These are phyloP conservation scores for Schizothecium vesticola DNA, from an alignment of 495 filamentous ascomycete species.

Conservation along the genomic window DNA sequence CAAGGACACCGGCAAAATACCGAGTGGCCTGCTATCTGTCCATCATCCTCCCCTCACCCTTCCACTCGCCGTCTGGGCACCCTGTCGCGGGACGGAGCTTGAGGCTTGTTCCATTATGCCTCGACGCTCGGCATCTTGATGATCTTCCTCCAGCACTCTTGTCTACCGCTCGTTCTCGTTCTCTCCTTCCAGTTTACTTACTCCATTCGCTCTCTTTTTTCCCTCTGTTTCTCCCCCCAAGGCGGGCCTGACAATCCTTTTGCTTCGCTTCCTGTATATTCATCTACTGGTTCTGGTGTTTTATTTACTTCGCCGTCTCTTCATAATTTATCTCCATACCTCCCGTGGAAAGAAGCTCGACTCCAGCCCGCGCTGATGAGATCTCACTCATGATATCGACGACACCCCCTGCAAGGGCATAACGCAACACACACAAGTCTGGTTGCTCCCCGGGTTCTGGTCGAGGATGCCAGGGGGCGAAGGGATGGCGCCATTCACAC, in stretches of 20 bases:
- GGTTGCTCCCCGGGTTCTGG: slow-evolving; percentile 9
- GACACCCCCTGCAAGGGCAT: slow-evolving; percentile 10
- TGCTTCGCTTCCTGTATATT: slow-evolving; percentile 8
- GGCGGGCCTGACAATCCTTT: slow-evolving; percentile 15
- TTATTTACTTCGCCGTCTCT: slow-evolving; percentile 13
- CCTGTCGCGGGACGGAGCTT: slow-evolving; percentile 21
- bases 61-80: slow-evolving; percentile 14
- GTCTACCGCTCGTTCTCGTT: slow-evolving; percentile 19
- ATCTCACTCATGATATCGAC: slow-evolving; percentile 9
- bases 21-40: slow-evolving; percentile 13
- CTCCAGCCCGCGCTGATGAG: background rate
- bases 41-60: background rate
- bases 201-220: slow-evolving; percentile 16
- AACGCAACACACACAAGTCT: slow-evolving; percentile 13
- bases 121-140: slow-evolving; percentile 14
- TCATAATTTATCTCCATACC: slow-evolving; percentile 3
- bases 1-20: slow-evolving; percentile 18
- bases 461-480: slow-evolving; percentile 22
- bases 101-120: slow-evolving; percentile 24
- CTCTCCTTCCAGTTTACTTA: background rate
- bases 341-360: background rate
- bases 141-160: slow-evolving; percentile 25
- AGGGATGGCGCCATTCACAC: slow-evolving; percentile 28
- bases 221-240: slow-evolving; percentile 23
- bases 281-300: slow-evolving; percentile 3